Base-by-base conservation (phyloP, 257 asterid species). In the Fraxinus excelsior region DNA sequence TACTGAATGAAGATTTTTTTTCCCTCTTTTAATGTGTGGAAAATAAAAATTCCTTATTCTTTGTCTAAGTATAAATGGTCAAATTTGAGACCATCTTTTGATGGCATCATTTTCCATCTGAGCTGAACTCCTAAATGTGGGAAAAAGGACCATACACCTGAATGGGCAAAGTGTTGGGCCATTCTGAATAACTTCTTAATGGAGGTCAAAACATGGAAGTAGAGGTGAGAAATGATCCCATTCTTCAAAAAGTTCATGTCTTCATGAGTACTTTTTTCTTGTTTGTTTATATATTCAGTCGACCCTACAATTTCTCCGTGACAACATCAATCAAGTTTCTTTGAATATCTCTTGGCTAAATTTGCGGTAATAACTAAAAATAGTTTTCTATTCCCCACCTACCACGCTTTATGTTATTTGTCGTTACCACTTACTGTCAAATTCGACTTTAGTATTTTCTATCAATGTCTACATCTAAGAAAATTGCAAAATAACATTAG, bases 221-320 rank as follows among this genome's bases (percentile, higher is more conserved):
- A 51, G 1, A 51, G 60, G 0, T 0, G 62, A 16, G 62, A 18
- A n/a, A 53, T n/a, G 26, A 53, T 18, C 10, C 3, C 64, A 53
- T 18, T 53, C 23, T 6, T 7, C 62, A 16, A 14, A 19, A 18
- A 51, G 62, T 49, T 0, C 6, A 32, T 31, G 35, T 32, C 35
- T 32, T 32, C 35, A 14, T 16, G 21, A n/a, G 8, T 53, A 53
- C 64, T 16, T 16, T 53, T 53, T 4, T 18, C 5, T 53, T 2
- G 11, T 38, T 9, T 8, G 13, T 9, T 38, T 40, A 40, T 40
- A 40, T 11, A 38, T 53, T 51, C 1, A 53, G 12, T 53, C 23
- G 66, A 58, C 66, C 66, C 66, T 58, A 58, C 66, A 58, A 58
- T 21, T 58, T 58, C 66, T 58, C 66, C 66, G 29, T 2, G 14